Evolutionary conservation across 2,329 filamentous ascomycete genomes (phyloP), one percentile per base, ranked within the genome.

Genomic region (Lasiodiplodia gonubiensis): DNA sequence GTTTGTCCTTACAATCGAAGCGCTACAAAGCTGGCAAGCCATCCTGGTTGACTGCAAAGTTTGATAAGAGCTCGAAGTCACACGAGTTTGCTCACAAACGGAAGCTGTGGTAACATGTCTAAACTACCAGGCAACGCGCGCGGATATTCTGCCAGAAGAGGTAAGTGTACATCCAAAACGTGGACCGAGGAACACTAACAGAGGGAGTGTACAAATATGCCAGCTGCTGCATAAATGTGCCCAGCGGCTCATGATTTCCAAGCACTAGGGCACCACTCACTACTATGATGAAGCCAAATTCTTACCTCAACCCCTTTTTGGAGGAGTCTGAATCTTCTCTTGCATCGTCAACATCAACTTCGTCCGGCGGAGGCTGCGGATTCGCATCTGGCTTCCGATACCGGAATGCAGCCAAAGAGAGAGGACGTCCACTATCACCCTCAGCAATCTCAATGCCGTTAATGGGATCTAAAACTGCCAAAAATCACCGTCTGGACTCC

Each of bases 71-170:
- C 12, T 27, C 23, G 25, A 46, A 4, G 39, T 48, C 16, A 27
- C 57, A 49, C 39, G 25, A n/a, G 39, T 35, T 60, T 60, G 57
- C 35, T 49, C 48, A 48, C 57, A 60, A 60, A 49, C 39, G 39
- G 23, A n/a, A 8, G 11, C 8, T 27, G 16, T 27, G 14, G 21
- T 18, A 35, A 49, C 39, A 59, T 61, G 49, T 30, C 59, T 64
- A 54, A 60, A 57, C 52, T 49, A 37, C n/a, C 10, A 27, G 7
- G 30, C 37, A 48, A 49, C 39, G 39, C 57, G 11, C 10, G 18
- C 42, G 42, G n/a, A 21, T 21, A 8, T 18, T 46, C 42, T 46
- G n/a, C 7, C 18, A n/a, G 21, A 21, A 18, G 8, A 8, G 18
- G 42, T 4, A 46, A 46, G 7, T 42, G 10, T 3, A 21, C 18